Percentiles rank a stretch among this genome's conserved stretches.
phyloP scores from a whole-genome alignment of 495 filamentous ascomycete species.

The Peziza echinospora region DNA sequence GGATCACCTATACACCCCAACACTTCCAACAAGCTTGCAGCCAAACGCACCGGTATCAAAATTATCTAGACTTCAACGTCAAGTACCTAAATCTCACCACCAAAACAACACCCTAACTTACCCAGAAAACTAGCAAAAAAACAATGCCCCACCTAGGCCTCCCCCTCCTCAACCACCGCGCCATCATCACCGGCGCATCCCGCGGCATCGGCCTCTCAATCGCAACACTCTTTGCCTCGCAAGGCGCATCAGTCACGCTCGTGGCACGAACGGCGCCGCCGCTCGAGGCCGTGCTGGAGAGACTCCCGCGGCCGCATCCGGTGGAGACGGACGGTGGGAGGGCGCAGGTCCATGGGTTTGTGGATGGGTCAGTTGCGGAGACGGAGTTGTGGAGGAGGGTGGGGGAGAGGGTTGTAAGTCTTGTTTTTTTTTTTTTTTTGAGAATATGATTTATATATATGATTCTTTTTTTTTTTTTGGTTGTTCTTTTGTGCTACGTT shows the following conservation, averaged over 20 bases:
- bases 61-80: too few relatives aligned
- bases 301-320: conserved; percentile 4
- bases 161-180: conserved; percentile 25
- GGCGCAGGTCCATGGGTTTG: conserved; percentile 11
- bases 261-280: conserved; percentile 26
- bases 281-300: conserved; percentile 22
- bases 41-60: too few relatives aligned
- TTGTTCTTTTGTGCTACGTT: too few relatives aligned
- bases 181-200: conserved; percentile 40
- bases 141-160: too few relatives aligned
- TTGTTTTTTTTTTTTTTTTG: too few relatives aligned
- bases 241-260: conserved; percentile 37
- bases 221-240: conserved; percentile 39
- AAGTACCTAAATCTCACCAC: too few relatives aligned
- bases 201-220: conserved; percentile 48
- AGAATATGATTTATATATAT: too few relatives aligned
- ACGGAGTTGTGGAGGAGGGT: conserved; percentile 27
- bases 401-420: conserved; percentile 25
- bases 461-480: too few relatives aligned
- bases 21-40: too few relatives aligned
- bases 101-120: too few relatives aligned
- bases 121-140: too few relatives aligned
- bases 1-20: too few relatives aligned
- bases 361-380: conserved; percentile 29
- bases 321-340: conserved; percentile 1